Conservation (phyloP, 1,284 basidiomycete species). For the Volvariella volvacea region DNA sequence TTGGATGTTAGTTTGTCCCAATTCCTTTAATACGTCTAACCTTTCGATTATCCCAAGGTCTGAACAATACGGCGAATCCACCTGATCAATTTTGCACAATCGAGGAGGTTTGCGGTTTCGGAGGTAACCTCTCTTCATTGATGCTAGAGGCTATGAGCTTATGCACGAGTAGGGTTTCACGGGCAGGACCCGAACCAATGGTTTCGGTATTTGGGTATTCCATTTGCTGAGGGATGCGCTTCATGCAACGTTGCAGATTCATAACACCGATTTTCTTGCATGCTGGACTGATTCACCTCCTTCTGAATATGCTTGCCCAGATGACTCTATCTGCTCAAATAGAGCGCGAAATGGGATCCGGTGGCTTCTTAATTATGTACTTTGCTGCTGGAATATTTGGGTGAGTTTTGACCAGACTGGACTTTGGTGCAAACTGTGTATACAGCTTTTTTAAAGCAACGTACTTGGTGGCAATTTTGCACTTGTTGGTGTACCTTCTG, state of each 20-base stretch:
- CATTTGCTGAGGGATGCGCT: not conserved
- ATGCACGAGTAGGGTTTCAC: constrained; percentile 44
- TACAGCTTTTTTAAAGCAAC: constrained; percentile 40
- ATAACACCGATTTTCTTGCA: constrained; percentile 87
- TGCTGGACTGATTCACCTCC: constrained; percentile 84
- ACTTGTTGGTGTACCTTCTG: constrained; percentile 83
- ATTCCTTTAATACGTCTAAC: constrained; percentile 3
- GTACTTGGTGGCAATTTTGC: constrained; percentile 89
- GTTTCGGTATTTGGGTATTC: constrained; percentile 53
- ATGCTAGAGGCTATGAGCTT: no score
- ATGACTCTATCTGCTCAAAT: constrained; percentile 76
- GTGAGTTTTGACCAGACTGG: constrained; percentile 29
- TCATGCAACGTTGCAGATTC: constrained; percentile 43
- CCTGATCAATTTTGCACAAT: constrained; percentile 67
- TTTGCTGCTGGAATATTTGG: constrained; percentile 89
- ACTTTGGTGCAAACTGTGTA: not conserved
- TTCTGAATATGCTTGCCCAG: constrained; percentile 89
- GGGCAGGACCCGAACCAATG: constrained; percentile 72
- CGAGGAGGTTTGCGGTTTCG: constrained; percentile 84
- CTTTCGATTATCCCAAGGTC: constrained; percentile 33
- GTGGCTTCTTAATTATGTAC: constrained; percentile 78
- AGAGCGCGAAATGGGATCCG: constrained; percentile 82
- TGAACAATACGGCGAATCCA: constrained; percentile 74
- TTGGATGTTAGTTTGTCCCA: constrained; percentile 51
- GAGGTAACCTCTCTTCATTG: no score